These are phyloP conservation scores for Fusarium agapanthi DNA, from an alignment of 2,329 filamentous ascomycete species.

Conservation along the genomic window DNA sequence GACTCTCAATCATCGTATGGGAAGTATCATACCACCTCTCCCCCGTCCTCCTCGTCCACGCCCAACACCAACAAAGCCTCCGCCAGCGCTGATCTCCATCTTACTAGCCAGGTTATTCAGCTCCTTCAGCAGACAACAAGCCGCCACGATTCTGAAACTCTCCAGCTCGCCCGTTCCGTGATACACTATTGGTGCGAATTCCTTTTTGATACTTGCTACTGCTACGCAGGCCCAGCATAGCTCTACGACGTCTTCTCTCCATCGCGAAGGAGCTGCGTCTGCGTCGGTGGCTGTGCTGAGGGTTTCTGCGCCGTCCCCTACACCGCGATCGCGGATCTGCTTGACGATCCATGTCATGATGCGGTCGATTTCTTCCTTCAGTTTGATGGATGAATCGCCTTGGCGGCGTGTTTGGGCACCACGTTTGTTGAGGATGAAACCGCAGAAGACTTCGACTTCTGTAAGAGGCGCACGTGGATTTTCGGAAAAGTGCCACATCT, in stretches of 20 bases:
- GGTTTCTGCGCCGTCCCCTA: conserved; percentile 18
- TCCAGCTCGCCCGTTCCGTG: conserved; percentile 36
- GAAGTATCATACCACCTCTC: conserved; percentile 23
- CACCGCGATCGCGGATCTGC: conserved; percentile 41
- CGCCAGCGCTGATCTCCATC: conserved; percentile 20
- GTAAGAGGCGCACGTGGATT: conserved; percentile 54
- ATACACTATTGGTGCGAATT: not conserved
- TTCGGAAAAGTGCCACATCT: conserved; percentile 55
- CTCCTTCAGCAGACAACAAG: conserved; percentile 46
- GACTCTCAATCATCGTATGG: conserved; percentile 23
- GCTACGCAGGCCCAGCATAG: conserved; percentile 49
- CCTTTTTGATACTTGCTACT: conserved; percentile 36
- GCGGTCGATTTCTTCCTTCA: conserved; percentile 61
- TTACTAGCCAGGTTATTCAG: conserved; percentile 27
- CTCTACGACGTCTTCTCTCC: conserved; percentile 43
- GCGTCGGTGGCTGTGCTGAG: conserved; percentile 11
- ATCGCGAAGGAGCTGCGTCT: conserved; percentile 1
- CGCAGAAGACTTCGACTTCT: conserved; percentile 65
- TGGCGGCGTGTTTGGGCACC: conserved; percentile 60
- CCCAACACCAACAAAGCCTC: conserved; percentile 41
- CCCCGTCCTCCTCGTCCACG: conserved; percentile 15
- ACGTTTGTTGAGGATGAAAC: conserved; percentile 61
- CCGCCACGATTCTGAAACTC: conserved; percentile 52
- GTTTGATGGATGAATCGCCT: conserved; percentile 59
- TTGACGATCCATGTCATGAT: conserved; percentile 53